A percentile compares a stretch with the other conserved stretches of the same genome.
phyloP scores from a whole-genome alignment of 202 grass and related monocot species.

The Hordeum pubiflorum region DNA sequence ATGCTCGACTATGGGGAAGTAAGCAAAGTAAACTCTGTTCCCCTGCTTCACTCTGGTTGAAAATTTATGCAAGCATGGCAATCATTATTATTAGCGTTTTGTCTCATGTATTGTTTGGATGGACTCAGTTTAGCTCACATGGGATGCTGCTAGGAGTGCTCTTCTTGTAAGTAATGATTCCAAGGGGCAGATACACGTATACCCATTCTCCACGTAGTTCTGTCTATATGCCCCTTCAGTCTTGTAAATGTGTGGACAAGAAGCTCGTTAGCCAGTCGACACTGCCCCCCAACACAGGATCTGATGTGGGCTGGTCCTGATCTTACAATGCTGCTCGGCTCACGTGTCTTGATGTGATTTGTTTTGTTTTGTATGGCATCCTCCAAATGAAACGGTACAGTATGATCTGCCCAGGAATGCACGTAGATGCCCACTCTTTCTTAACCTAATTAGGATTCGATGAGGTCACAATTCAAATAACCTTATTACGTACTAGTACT shows the following conservation, averaged over 20 bases:
- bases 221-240: background rate
- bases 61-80: background rate
- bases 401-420: background rate
- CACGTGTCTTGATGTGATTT: background rate
- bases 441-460: background rate
- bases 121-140: background rate
- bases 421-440: background rate
- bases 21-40: background rate
- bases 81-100: background rate
- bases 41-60: background rate
- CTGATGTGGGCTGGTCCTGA: conserved; percentile 14
- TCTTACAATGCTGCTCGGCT: background rate
- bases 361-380: background rate
- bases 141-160: conserved; percentile 5
- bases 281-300: background rate
- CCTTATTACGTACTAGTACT: background rate
- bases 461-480: background rate
- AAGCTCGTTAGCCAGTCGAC: background rate
- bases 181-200: background rate
- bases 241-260: conserved; percentile 3
- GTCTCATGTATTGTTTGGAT: background rate
- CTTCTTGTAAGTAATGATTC: background rate
- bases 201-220: background rate
- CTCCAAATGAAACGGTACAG: background rate
- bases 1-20: background rate